Percentiles rank a stretch among this genome's conserved stretches.
phyloP scores from a whole-genome alignment of 1,284 basidiomycete species.

The Leccinum pallidistipes region DNA sequence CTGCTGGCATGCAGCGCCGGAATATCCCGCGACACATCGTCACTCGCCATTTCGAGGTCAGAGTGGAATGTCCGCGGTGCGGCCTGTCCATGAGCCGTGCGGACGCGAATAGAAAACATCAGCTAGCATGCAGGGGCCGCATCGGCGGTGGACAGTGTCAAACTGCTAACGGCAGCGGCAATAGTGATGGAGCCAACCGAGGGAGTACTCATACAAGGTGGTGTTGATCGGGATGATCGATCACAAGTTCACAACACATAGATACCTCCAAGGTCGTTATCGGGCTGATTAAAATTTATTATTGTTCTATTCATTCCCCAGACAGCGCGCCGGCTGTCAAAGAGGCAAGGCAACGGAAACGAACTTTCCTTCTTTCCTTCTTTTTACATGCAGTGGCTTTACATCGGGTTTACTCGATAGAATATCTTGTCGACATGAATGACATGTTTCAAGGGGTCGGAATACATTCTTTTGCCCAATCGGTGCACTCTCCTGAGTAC shows the following conservation, averaged over 20 bases:
- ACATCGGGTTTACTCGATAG: background rate
- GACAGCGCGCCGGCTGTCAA: background rate
- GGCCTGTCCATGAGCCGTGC: constrained; percentile 23
- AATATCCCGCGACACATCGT: constrained; percentile 31
- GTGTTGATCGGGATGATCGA: background rate
- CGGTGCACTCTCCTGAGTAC: background rate
- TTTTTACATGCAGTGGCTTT: background rate
- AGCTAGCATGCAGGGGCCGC: constrained; percentile 13
- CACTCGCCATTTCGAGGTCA: constrained; percentile 28
- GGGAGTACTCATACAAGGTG: constrained; percentile 1
- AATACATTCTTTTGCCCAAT: background rate
- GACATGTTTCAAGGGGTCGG: background rate
- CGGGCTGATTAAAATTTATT: background rate
- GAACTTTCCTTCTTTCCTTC: background rate
- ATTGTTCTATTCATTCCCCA: background rate
- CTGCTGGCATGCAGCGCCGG: constrained; percentile 24
- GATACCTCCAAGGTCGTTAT: background rate
- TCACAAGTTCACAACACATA: background rate
- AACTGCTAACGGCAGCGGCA: background rate
- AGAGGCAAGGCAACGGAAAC: background rate
- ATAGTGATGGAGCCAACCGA: background rate
- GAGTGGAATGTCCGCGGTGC: constrained; percentile 18
- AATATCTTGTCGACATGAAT: background rate
- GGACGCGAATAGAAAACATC: constrained; percentile 31
- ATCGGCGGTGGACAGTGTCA: background rate